Evolutionary conservation across 1,284 basidiomycete species (phyloP).

Genomic region (Tilletiopsis washingtonensis): DNA sequence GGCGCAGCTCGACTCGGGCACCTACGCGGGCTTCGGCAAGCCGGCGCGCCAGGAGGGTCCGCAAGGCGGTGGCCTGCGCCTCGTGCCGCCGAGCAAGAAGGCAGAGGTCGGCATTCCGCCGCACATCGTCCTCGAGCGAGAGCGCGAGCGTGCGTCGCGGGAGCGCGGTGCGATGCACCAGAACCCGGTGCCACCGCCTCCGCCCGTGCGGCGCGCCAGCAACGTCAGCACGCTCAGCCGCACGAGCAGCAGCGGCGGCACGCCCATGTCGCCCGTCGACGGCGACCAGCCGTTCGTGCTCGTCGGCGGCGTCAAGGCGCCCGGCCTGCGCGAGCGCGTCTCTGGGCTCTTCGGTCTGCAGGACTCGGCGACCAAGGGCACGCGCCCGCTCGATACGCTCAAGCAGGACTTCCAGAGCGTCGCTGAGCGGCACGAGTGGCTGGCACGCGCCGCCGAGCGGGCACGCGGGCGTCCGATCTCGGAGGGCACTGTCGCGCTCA

Average conservation of each 20-base stretch:
- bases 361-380: slow-evolving; percentile 21
- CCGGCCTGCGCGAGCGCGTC: slow-evolving; percentile 17
- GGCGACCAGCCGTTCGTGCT: slow-evolving; percentile 11
- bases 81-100: slow-evolving; percentile 30
- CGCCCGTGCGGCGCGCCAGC: slow-evolving; percentile 5
- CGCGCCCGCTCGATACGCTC: slow-evolving; percentile 22
- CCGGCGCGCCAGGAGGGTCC: slow-evolving; percentile 12
- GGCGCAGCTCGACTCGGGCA: slow-evolving; percentile 26
- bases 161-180: neutral
- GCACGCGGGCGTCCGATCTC: slow-evolving; percentile 4
- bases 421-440: slow-evolving; percentile 31
- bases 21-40: slow-evolving; percentile 34
- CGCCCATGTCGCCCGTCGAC: slow-evolving; percentile 8
- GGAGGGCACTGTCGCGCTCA: slow-evolving; percentile 4
- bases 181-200: neutral
- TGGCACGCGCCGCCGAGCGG: slow-evolving; percentile 7
- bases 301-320: slow-evolving; percentile 8
- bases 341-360: slow-evolving; percentile 22
- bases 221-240: neutral
- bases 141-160: slow-evolving; percentile 9
- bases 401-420: slow-evolving; percentile 23
- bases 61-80: slow-evolving; percentile 26
- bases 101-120: slow-evolving; percentile 10
- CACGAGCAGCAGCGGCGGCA: slow-evolving; percentile 3
- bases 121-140: slow-evolving; percentile 5